Evolutionary conservation across 192 early-diverging fungal genomes (phyloP).

Genomic region (Haplosporangium gracile): DNA sequence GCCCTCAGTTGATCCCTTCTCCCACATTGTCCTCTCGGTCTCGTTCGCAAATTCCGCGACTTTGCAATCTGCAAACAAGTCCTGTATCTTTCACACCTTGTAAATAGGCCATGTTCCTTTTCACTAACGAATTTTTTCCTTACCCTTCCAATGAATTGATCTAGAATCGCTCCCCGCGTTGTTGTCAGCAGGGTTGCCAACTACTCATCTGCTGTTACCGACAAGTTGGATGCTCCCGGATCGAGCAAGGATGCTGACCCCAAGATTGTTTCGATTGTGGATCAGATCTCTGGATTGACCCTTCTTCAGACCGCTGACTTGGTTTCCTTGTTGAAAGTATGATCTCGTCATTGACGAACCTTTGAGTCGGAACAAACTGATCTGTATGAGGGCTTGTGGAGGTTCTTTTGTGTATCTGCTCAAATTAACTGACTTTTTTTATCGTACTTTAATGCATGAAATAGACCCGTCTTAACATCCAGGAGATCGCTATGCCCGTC

Average conservation of each 20-base stretch:
- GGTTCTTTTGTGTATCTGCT: not conserved
- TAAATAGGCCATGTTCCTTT: too few relatives aligned
- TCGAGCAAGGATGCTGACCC: constrained; percentile 66
- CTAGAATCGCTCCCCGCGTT: constrained; percentile 49
- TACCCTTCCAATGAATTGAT: not conserved
- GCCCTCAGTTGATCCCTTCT: not conserved
- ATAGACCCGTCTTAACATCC: constrained; percentile 91
- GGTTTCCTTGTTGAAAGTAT: constrained; percentile 90
- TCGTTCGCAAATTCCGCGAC: too few relatives aligned
- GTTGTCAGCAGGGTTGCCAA: constrained; percentile 52
- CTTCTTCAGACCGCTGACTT: constrained; percentile 94
- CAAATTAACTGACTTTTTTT: constrained; percentile 22
- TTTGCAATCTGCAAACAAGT: too few relatives aligned
- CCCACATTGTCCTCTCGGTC: not conserved
- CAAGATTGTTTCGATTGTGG: constrained; percentile 88
- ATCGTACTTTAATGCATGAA: not conserved
- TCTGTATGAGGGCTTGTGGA: not conserved
- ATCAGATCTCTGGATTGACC: constrained; percentile 91
- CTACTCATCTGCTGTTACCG: constrained; percentile 46
- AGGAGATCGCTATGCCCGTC: constrained; percentile 89
- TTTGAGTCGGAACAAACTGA: not conserved
- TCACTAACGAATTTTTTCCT: not conserved
- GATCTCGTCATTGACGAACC: not conserved
- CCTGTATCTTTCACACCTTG: too few relatives aligned
- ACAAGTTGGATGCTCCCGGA: constrained; percentile 76